Base-by-base conservation (phyloP, 2,329 filamentous ascomycete species). In the Mycosphaerella sp. region DNA sequence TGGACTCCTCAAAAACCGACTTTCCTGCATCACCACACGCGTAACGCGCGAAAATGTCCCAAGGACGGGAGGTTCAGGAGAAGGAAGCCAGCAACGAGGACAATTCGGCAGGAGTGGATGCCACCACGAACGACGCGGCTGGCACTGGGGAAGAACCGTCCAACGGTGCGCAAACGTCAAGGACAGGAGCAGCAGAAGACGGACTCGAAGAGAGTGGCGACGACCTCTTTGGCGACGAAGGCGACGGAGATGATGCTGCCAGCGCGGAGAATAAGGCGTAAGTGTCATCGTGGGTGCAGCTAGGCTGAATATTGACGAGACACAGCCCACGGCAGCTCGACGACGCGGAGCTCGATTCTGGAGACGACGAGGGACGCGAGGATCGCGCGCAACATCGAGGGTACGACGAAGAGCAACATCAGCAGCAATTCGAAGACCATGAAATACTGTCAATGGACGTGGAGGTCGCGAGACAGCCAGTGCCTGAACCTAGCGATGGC, bases 401-500 rank as follows among this genome's bases (percentile, higher is more conserved):
- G 8, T 70, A 59, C 56, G 71, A 72, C 9, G 70, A 73, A 27
- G 71, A 74, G n/a, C 72, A 75, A 40, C 72, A 76, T 5, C 70
- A 72, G 12, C 72, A 75, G 44, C 68, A 68, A 7, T 62, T 58
- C n/a, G 68, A 69, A 36, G 66, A 68, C 43, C 68, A 68, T 6
- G 64, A 66, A 30, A 78, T 80, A 46, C 77, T 70, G 16, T 68
- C 86, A 47, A 78, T 82, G 70, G 81, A 82, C 45, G 73, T 84
- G 41, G 78, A 80, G 41, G 72, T 89, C 41, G 82, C 79, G 62
- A 79, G 86, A 41, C 87, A 90, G 66, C 76, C 80, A 44, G 73
- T 84, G 12, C 87, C 87, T 12, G 84, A 85, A 63, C 78, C 85
- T 34, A 82, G 79, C 57, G 84, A 89, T 64, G 82, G 82, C 63